A percentile compares a stretch with the other conserved stretches of the same genome.
Conservation (phyloP, 371 early-diverging fungal species). For the Actinomortierella wolfii region DNA sequence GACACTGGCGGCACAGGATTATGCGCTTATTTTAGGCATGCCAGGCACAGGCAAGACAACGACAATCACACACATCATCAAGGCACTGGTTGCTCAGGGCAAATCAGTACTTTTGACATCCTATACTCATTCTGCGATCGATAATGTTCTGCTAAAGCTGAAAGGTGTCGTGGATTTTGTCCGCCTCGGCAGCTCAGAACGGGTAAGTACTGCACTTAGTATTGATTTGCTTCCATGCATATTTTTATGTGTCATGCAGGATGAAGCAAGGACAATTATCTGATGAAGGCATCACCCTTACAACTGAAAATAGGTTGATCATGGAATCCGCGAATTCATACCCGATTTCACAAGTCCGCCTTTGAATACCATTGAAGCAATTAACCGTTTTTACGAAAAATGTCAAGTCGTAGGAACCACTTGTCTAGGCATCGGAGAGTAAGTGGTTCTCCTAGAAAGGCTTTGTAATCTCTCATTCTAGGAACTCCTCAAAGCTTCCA, state of each 20-base stretch:
- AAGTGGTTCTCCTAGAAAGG: conserved; percentile 32
- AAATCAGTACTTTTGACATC: conserved; percentile 91
- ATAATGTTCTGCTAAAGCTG: conserved; percentile 92
- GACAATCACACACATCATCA: conserved; percentile 86
- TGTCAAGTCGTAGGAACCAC: conserved; percentile 87
- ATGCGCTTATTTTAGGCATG: conserved; percentile 96
- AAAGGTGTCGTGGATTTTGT: conserved; percentile 56
- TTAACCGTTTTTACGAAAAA: conserved; percentile 61
- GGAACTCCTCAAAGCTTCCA: background rate
- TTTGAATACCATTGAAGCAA: conserved; percentile 57
- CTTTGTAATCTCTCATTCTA: too few species aligned
- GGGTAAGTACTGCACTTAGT: conserved; percentile 44
- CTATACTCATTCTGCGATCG: conserved; percentile 96
- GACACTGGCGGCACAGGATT: conserved; percentile 78
- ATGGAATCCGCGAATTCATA: conserved; percentile 56
- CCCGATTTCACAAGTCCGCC: conserved; percentile 49
- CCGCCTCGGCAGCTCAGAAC: conserved; percentile 75
- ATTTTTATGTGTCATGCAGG: background rate
- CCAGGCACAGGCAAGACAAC: conserved; percentile 99
- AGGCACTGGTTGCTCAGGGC: conserved; percentile 65
- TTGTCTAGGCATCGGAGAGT: conserved; percentile 87
- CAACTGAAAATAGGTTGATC: conserved; percentile 67
- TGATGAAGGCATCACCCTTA: background rate
- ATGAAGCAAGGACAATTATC: background rate
- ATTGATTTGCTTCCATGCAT: too few species aligned